Evolutionary conservation across 805 yeast species (phyloP).

Genomic region (Osmozyma mogii): DNA sequence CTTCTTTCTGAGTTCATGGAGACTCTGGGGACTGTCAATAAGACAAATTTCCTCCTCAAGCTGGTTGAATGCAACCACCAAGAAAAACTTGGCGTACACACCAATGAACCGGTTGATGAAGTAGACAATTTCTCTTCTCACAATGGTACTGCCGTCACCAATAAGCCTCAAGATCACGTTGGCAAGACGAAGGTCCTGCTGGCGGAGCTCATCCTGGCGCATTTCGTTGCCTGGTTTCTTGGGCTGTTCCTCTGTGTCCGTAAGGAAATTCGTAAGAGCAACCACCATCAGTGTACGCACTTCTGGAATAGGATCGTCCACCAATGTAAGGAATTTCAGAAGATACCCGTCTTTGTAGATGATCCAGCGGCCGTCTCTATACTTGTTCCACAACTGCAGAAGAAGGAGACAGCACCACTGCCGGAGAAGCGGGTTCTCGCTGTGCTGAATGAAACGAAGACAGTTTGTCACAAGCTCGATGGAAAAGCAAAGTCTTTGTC

Average conservation of each 20-base stretch:
- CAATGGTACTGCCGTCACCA: constrained; percentile 85
- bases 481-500: constrained; percentile 73
- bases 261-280: constrained; percentile 63
- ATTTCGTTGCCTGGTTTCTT: constrained; percentile 19
- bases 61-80: constrained; percentile 82
- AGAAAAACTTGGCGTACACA: constrained; percentile 63
- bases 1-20: constrained; percentile 56
- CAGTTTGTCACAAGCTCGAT: constrained; percentile 66
- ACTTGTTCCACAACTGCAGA: constrained; percentile 66
- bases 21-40: constrained; percentile 50
- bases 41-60: constrained; percentile 71
- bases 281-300: constrained; percentile 78
- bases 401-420: constrained; percentile 87
- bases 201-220: constrained; percentile 42
- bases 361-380: constrained; percentile 68
- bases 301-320: constrained; percentile 91
- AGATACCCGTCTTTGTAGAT: constrained; percentile 58
- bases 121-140: constrained; percentile 74
- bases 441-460: constrained; percentile 52
- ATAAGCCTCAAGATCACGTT: constrained; percentile 57
- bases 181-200: constrained; percentile 66
- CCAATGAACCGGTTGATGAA: constrained; percentile 69
- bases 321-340: constrained; percentile 45
- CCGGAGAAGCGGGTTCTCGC: constrained; percentile 78
- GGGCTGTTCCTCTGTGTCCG: constrained; percentile 17